Evolutionary conservation across 306 rosid species (phyloP), one percentile per base, ranked within the genome.

Genomic region (Vachellia collinsii): DNA sequence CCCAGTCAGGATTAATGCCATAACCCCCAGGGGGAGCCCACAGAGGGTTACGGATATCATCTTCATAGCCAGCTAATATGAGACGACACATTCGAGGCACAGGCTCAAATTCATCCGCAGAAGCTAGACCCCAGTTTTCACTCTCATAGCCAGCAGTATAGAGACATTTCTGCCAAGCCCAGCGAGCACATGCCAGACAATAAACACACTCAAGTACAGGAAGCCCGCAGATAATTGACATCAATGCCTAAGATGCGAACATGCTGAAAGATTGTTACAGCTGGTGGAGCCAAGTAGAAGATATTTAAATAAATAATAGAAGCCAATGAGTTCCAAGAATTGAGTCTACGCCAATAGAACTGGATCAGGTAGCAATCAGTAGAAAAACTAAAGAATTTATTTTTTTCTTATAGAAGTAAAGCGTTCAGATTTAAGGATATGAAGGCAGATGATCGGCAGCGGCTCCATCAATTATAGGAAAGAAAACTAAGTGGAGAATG

Each of bases 1-100:
- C 86, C 90, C 92, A 90, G 47, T 89, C 99, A 36, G 98, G 96
- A 80, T 95, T 82, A 65, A 95, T 85, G 38, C 94, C 92, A 75
- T 93, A 95, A 73, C 99, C 99, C 51, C 97, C 97, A 17, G 92
- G 85, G 0, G 99, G 99, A 70, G 94, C 97, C 94, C 94, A 91
- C 76, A 88, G 87, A 0, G 97, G 99, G 62, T 93, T 87, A 7
- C 88, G 83, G 12, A 95, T 87, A 86, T 95, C 94, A 17, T 89
- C 92, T 83, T 95, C 99, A 17, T 93, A 93, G 65, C 76, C 88
- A 0, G 98, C 87, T 56, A 93, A 88, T 54, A 95, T 93, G 69
- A 86, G 74, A 75, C 96, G 92, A 86, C 99, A 95, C 23, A 86
- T 75, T 22, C 89, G 94, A 59, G 98, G 97, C n/a, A 95, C 79